A percentile compares a stretch with the other conserved stretches of the same genome.
These are phyloP conservation scores for Talaromyces sp. DNA, from an alignment of 2,329 filamentous ascomycete species.

Conservation along the genomic window DNA sequence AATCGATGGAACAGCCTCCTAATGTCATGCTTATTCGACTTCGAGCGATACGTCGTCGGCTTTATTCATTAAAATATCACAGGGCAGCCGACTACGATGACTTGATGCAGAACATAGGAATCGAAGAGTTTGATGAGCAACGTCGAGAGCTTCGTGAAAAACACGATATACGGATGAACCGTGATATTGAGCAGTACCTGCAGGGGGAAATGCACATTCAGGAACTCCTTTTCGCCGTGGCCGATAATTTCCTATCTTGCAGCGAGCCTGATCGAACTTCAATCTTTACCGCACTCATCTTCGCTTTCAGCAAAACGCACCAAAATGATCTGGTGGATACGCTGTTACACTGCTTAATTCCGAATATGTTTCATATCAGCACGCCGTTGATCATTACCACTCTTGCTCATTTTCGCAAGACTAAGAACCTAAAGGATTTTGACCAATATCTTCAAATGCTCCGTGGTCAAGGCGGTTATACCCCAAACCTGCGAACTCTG, in stretches of 20 bases:
- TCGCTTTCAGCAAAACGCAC: constrained; percentile 32
- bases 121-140: constrained; percentile 17
- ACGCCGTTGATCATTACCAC: constrained; percentile 33
- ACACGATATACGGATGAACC: constrained; percentile 26
- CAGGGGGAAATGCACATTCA: constrained; percentile 27
- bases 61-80: constrained; percentile 25
- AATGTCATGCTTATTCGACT: constrained; percentile 30
- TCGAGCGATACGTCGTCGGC: constrained; percentile 26
- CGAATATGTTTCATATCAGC: constrained; percentile 32
- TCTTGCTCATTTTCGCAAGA: constrained; percentile 34
- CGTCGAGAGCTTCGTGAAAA: constrained; percentile 15
- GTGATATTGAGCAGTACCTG: constrained; percentile 26
- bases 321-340: constrained; percentile 38
- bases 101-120: constrained; percentile 17
- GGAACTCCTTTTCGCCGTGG: constrained; percentile 31
- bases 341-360: constrained; percentile 33
- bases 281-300: constrained; percentile 30
- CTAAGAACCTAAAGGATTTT: constrained; percentile 37
- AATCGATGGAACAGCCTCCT: constrained; percentile 26
- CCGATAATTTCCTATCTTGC: constrained; percentile 31
- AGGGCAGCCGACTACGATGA: constrained; percentile 26
- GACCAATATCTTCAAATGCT: constrained; percentile 36
- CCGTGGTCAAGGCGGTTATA: constrained; percentile 27
- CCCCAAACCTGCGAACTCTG: constrained; percentile 27
- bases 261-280: constrained; percentile 33